These are phyloP conservation scores for Solanum chmielewskii DNA, from an alignment of 257 asterid species.

Conservation along the genomic window DNA sequence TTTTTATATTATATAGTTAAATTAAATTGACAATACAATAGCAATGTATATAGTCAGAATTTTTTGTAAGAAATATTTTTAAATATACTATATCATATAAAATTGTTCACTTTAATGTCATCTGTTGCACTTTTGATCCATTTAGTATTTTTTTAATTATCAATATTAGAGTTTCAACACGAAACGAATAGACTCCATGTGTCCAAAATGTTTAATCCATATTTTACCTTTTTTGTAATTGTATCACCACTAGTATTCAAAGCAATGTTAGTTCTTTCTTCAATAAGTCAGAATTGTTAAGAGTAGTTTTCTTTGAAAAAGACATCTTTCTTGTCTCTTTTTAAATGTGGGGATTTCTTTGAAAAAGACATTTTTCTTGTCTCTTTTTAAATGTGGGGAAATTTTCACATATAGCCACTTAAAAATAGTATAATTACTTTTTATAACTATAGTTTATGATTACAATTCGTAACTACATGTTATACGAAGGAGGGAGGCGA, in stretches of 20 bases:
- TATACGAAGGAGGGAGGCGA: too few species aligned
- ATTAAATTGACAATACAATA: background rate
- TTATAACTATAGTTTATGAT: too few species aligned
- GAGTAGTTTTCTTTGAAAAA: background rate
- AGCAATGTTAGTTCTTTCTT: background rate
- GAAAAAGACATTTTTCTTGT: background rate
- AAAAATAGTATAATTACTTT: too few species aligned
- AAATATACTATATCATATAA: background rate
- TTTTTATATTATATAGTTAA: background rate
- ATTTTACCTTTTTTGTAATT: background rate
- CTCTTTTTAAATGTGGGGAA: fast-evolving
- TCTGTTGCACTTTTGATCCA: background rate
- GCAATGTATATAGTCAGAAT: background rate
- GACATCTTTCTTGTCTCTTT: background rate
- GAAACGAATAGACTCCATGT: background rate
- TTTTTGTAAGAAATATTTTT: background rate
- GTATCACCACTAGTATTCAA: background rate
- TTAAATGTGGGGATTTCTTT: background rate
- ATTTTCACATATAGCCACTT: too few species aligned
- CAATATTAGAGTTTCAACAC: background rate
- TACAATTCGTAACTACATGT: too few species aligned
- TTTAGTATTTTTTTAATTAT: background rate
- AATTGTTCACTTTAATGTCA: background rate
- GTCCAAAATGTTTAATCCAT: background rate
- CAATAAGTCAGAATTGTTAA: background rate